A percentile compares a stretch with the other conserved stretches of the same genome.
Conservation (phyloP, 192 early-diverging fungal genomes). For the Backusella psychrophila region DNA sequence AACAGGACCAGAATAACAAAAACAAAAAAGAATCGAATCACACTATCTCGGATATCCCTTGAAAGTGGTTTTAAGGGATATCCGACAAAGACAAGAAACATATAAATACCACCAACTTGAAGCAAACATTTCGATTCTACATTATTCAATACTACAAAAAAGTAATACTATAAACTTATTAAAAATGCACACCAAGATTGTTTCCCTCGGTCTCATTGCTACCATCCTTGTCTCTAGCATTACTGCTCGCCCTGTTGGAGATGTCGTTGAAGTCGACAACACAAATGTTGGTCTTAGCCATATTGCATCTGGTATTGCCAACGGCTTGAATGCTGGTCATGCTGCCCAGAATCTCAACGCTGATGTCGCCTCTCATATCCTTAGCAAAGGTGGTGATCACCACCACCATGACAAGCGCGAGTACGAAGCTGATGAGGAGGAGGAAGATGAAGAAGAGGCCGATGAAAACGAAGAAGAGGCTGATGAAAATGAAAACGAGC, state of each 20-base stretch:
- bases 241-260: background rate
- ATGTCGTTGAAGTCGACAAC: background rate
- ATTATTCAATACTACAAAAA: background rate
- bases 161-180: background rate
- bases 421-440: background rate
- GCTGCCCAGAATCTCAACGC: background rate
- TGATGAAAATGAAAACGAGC: background rate
- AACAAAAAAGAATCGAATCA: background rate
- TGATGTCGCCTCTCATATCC: background rate
- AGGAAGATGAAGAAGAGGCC: background rate
- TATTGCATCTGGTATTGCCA: background rate
- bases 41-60: background rate
- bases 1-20: background rate
- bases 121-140: background rate
- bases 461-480: background rate
- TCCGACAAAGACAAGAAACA: background rate
- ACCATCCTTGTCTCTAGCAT: background rate
- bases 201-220: background rate
- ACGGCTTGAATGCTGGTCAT: background rate
- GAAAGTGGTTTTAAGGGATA: background rate
- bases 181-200: background rate
- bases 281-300: background rate
- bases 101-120: background rate
- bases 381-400: background rate
- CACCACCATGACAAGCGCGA: background rate